Percentiles rank a stretch among this genome's conserved stretches.
These are phyloP conservation scores for Adansonia gregorii DNA, from an alignment of 441 rosid species.

Conservation along the genomic window DNA sequence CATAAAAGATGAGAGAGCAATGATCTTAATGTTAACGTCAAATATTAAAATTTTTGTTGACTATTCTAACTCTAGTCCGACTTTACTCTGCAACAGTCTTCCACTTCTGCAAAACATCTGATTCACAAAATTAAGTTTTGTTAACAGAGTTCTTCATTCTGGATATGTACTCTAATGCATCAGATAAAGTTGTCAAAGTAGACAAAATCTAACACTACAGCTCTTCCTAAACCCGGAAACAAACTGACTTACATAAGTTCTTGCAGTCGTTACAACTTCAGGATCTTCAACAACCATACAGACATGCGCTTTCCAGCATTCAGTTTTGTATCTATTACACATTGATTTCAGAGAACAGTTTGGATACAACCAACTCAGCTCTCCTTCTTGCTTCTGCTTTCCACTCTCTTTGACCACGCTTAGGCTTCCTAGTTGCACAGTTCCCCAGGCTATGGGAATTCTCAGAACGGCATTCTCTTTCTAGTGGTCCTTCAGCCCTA, in stretches of 20 bases:
- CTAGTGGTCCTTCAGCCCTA: slow-evolving; percentile 25
- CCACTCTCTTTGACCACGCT: slow-evolving; percentile 59
- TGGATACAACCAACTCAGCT: slow-evolving; percentile 26
- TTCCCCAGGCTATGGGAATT: slow-evolving; percentile 27
- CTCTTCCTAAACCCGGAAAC: slow-evolving; percentile 21
- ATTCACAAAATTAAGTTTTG: not conserved
- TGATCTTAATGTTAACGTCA: not conserved
- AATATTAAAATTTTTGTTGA: not conserved
- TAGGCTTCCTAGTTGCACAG: slow-evolving; percentile 34
- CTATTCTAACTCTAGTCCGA: not conserved
- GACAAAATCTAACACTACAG: not conserved
- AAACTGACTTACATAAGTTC: slow-evolving; percentile 18
- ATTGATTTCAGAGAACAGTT: slow-evolving; percentile 12
- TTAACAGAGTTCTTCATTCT: not conserved
- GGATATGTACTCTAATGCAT: not conserved
- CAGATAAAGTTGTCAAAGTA: not conserved
- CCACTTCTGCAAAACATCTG: not conserved
- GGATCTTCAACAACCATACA: slow-evolving; percentile 18
- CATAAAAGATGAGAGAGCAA: not conserved
- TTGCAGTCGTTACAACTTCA: not conserved
- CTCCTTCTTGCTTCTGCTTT: slow-evolving; percentile 64
- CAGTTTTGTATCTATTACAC: not conserved
- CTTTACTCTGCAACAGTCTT: not conserved
- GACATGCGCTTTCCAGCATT: not conserved
- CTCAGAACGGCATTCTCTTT: slow-evolving; percentile 30